Evolutionary conservation across 495 filamentous ascomycete genomes (phyloP).

Genomic region (Bathelium albidoporum): DNA sequence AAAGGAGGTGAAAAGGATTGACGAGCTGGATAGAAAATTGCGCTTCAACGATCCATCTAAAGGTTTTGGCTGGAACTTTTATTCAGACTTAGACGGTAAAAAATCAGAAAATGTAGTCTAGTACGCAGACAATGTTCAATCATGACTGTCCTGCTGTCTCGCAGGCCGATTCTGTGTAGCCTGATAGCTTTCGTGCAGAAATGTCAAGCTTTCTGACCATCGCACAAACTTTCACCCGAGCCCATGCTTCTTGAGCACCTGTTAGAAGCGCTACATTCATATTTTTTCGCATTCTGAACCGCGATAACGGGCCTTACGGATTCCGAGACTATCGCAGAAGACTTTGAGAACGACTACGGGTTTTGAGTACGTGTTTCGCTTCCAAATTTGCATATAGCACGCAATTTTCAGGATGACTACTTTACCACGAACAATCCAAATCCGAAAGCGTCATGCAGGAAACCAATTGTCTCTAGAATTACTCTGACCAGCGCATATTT

Average conservation of each 20-base stretch:
- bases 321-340: too few species aligned
- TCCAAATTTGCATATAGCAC: neutral
- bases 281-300: too few species aligned
- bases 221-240: too few species aligned
- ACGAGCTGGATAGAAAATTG: slow-evolving; percentile 43
- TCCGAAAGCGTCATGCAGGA: slow-evolving; percentile 66
- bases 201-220: too few species aligned
- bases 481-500: slow-evolving; percentile 42
- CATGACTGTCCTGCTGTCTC: too few species aligned
- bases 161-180: too few species aligned
- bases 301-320: too few species aligned
- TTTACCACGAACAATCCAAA: slow-evolving; percentile 66
- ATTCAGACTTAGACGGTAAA: slow-evolving; percentile 53
- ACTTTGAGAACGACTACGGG: too few species aligned
- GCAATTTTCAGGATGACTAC: slow-evolving; percentile 24
- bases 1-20: slow-evolving; percentile 47
- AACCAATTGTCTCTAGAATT: slow-evolving; percentile 51
- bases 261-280: too few species aligned
- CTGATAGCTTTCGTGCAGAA: too few species aligned
- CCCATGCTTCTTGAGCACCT: too few species aligned
- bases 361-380: neutral
- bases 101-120: slow-evolving; percentile 6
- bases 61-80: slow-evolving; percentile 50
- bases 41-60: slow-evolving; percentile 50
- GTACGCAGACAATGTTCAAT: neutral